Evolutionary conservation across 495 filamentous ascomycete species (phyloP).

Genomic region (Oleoguttula mirabilis): DNA sequence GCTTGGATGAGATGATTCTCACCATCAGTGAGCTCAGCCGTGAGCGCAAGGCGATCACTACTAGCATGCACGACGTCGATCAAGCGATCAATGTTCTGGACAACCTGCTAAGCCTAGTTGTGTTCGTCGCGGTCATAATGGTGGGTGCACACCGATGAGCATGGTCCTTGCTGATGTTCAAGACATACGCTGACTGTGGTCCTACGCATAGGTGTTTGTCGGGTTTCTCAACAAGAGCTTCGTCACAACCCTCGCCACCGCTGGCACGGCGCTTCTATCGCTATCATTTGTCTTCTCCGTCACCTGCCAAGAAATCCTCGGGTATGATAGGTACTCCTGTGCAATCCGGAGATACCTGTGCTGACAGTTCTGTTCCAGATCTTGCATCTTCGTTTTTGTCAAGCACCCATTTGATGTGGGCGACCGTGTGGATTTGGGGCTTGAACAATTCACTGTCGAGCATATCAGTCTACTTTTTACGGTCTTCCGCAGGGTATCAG

Average conservation of each 20-base stretch:
- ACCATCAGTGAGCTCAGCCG: constrained; percentile 71
- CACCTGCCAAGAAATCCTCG: constrained; percentile 85
- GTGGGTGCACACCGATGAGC: no score
- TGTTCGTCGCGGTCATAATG: constrained; percentile 67
- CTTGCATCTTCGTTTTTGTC: constrained; percentile 96
- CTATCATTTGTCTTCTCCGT: constrained; percentile 87
- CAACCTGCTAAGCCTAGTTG: constrained; percentile 64
- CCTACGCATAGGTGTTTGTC: constrained; percentile 81
- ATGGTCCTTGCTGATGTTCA: no score
- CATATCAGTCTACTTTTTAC: constrained; percentile 90
- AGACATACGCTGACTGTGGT: no score
- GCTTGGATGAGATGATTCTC: constrained; percentile 88
- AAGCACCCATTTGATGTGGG: constrained; percentile 92
- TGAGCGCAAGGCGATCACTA: constrained; percentile 70
- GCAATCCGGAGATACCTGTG: no score
- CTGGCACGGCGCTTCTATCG: constrained; percentile 85
- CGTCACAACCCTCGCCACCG: constrained; percentile 79
- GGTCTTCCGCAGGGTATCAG: constrained; percentile 66
- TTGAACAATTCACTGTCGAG: constrained; percentile 66
- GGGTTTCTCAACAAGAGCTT: constrained; percentile 78
- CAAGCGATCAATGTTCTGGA: constrained; percentile 88
- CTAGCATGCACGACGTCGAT: constrained; percentile 93
- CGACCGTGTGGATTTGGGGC: constrained; percentile 71
- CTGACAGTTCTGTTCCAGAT: no score
- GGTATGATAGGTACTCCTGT: no score